Base-by-base conservation (phyloP, 2,329 filamentous ascomycete genomes). In the Cercospora sojina region DNA sequence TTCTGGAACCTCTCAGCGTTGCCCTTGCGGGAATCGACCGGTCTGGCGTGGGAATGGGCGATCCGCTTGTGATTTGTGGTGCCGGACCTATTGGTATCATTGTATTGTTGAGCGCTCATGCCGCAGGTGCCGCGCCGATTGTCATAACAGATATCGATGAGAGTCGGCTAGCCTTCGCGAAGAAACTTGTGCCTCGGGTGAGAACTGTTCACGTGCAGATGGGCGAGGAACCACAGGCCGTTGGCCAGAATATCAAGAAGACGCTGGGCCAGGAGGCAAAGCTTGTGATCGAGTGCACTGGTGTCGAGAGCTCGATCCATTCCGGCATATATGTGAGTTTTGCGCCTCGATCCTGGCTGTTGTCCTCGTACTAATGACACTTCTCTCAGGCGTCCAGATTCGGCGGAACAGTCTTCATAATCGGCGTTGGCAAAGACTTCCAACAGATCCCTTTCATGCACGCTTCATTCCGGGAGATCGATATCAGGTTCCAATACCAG, bases 1-100 rank as follows among this genome's bases (percentile, higher is more conserved):
- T 85, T 5, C 77, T 84, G 9, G 83, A 85, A 74, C 83, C 83
- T 6, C 73, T 84, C 9, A 78, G 78, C 16, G 81, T 84, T 3
- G 83, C 82, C 2, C 77, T 85, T 1, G 81, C 83, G 29, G 77
- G 78, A 0, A 77, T 82, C 7, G 75, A 82, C 20, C 75, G 79
- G 5, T 77, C 78, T 1, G 77, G 74, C 1, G 67, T 84, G 2
- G 72, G 74, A 23, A 72, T 81, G 0, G 82, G 82, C 0, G 74
- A 82, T 59, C 72, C 75, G 9, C 69, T 81, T 5, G 69, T 79
- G 67, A 77, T 79, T 59, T 73, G 76, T 64, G 76, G 79, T 16
- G 76, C 79, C 29, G 74, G 77, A 8, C 77, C 79, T 3, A 79
- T 81, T 57, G 77, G 78, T 0, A 66, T 79, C 27, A 78, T 80